These are phyloP conservation scores for Setaria viridis DNA, from an alignment of 202 grass and related monocot genomes.

Conservation along the genomic window DNA sequence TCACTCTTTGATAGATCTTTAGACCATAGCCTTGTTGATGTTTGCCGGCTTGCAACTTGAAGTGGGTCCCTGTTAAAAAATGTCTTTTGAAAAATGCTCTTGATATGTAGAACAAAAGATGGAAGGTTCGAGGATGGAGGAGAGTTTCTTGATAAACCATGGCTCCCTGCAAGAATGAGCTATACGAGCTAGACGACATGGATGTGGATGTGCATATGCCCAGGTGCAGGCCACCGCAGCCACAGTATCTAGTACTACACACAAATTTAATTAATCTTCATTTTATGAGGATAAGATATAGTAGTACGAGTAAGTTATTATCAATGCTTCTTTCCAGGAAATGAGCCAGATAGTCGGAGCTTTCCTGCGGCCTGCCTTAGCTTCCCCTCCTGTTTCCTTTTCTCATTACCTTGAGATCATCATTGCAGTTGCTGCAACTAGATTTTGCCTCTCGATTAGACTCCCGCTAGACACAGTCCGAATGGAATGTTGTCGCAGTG, in stretches of 20 bases:
- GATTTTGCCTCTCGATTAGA: background rate
- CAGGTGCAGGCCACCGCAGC: background rate
- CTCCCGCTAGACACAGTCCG: background rate
- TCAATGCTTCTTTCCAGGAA: background rate
- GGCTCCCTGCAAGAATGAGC: background rate
- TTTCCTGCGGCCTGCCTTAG: background rate
- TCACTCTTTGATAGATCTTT: too few relatives aligned
- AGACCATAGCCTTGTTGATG: too few relatives aligned
- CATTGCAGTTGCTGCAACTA: background rate
- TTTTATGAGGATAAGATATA: background rate
- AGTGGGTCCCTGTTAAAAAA: background rate
- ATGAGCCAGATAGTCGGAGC: background rate
- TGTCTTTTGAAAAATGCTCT: background rate
- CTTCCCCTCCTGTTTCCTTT: background rate
- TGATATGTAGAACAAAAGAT: background rate
- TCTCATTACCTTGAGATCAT: background rate
- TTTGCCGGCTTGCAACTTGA: too few relatives aligned
- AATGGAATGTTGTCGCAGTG: background rate
- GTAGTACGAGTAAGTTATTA: background rate
- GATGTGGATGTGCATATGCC: background rate
- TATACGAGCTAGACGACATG: background rate
- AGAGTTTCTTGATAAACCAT: background rate
- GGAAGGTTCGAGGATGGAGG: background rate
- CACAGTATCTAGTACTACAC: background rate
- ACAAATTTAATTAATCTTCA: background rate